A percentile compares a stretch with the other conserved stretches of the same genome.
Evolutionary conservation across 371 early-diverging fungal genomes (phyloP).

Genomic region (Rhizopus arrhizus): DNA sequence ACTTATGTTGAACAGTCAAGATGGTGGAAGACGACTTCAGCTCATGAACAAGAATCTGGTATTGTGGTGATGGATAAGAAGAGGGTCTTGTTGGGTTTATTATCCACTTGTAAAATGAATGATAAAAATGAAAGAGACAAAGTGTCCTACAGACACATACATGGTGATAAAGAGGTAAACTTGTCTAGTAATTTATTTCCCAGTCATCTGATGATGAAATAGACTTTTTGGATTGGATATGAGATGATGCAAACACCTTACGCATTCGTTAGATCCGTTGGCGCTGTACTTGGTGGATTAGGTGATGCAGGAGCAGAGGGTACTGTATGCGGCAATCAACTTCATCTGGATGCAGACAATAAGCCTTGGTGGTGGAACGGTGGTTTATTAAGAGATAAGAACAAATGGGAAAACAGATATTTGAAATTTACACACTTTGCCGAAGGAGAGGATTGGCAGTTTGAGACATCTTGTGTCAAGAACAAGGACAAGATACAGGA

Average conservation of each 20-base stretch:
- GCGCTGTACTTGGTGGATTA: constrained; percentile 58
- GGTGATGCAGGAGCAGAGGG: constrained; percentile 45
- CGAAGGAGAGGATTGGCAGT: constrained; percentile 37
- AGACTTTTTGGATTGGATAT: constrained; percentile 64
- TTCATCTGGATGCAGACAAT: constrained; percentile 41
- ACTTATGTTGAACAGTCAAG: constrained; percentile 45
- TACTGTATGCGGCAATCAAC: constrained; percentile 58
- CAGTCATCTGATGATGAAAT: background rate
- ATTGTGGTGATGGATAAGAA: constrained; percentile 62
- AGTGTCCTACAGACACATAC: constrained; percentile 47
- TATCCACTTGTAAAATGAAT: constrained; percentile 64
- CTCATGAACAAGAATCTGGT: constrained; percentile 70
- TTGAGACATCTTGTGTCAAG: constrained; percentile 34
- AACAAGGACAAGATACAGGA: constrained; percentile 31
- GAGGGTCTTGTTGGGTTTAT: constrained; percentile 53
- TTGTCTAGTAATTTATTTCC: too few relatives aligned
- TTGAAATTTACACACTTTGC: constrained; percentile 39
- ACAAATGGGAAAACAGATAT: constrained; percentile 38
- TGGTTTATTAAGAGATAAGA: constrained; percentile 51
- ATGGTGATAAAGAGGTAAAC: constrained; percentile 62
- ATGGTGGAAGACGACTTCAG: constrained; percentile 44
- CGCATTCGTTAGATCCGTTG: constrained; percentile 54
- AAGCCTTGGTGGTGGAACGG: constrained; percentile 59
- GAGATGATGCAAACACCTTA: constrained; percentile 64
- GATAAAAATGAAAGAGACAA: constrained; percentile 50